Evolutionary conservation across 805 yeast genomes (phyloP), one percentile per base, ranked within the genome.

Genomic region (Suhomyces pyralidae): DNA sequence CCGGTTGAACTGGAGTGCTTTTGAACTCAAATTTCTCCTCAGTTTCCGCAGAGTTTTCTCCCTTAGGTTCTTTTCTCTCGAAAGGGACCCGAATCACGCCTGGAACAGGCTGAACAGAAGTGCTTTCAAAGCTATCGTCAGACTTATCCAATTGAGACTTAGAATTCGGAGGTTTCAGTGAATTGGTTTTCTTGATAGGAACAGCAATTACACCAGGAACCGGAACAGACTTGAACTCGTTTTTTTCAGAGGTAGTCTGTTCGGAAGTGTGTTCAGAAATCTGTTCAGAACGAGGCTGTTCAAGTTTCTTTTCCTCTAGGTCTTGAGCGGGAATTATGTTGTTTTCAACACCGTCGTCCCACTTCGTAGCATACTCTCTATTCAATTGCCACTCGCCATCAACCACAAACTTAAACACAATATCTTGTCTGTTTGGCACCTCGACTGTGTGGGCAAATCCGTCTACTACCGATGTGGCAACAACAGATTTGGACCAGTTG

Each of bases 401-500:
- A 15, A 74, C 57, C 3, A 74, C 63, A 48, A 75, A 75, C 59
- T 75, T 75, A 57, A 75, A 75, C 24, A 66, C 63, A 38, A 74
- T 46, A 46, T 67, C 63, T 40, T 66, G 60, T 32, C 58, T 61
- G 14, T 55, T 50, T 12, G 56, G 49, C 6, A 71, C 53, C 32
- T 55, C 55, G 26, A 74, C 53, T 24, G 45, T 46, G 12, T 66
- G 67, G 40, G 55, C 54, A 54, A 62, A 71, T 5, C 55, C 57
- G 17, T 55, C 49, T 3, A 53, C 55, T 32, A 61, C 57, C 3
- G 64, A 60, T n/a, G 46, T 54, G 8, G 60, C 61, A 4, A 55
- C 56, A 7, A 49, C 40, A 15, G 62, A 51, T 50, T 61, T 60
- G 10, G 68, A 52, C 80, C 80, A 75, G 51, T 68, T 58, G 55